phyloP scores from a whole-genome alignment of 2,329 filamentous ascomycete species.

The Colletotrichum filicis region DNA sequence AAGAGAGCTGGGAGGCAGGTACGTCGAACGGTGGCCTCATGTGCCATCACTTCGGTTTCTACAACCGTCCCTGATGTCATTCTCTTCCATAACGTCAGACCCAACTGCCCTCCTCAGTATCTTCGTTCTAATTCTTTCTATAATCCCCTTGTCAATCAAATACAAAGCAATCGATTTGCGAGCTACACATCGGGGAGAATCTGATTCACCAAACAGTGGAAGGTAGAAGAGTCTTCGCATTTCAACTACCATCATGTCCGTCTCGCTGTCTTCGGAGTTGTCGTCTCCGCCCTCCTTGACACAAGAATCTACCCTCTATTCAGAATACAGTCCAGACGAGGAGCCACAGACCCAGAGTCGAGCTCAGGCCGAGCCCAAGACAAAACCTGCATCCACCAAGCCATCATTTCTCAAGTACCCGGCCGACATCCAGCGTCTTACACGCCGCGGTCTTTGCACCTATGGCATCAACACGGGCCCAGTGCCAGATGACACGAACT shows the following conservation, averaged over 20 bases:
- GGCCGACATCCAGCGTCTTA: slow-evolving; percentile 10
- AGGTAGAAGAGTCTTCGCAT: background rate
- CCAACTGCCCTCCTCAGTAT: background rate
- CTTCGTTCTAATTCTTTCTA: background rate
- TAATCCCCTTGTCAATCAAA: background rate
- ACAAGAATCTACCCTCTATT: background rate
- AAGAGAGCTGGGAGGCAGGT: background rate
- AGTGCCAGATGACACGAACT: slow-evolving; percentile 24
- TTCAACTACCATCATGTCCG: background rate
- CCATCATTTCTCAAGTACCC: slow-evolving; percentile 21
- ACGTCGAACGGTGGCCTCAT: background rate
- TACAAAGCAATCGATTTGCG: background rate
- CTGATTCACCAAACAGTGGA: background rate
- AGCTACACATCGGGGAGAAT: background rate
- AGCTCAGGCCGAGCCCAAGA: background rate
- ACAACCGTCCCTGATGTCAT: too few species aligned
- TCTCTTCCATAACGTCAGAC: background rate
- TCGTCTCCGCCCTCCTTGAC: background rate
- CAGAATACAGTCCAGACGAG: background rate
- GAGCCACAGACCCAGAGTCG: background rate
- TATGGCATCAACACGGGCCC: slow-evolving; percentile 30
- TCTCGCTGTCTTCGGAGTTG: background rate
- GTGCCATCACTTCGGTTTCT: background rate
- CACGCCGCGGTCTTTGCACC: slow-evolving; percentile 12
- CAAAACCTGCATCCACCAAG: background rate